Percentiles rank a stretch among this genome's conserved stretches.
phyloP scores from a whole-genome alignment of 2,329 filamentous ascomycete species.

The Plectosphaerella plurivora region DNA sequence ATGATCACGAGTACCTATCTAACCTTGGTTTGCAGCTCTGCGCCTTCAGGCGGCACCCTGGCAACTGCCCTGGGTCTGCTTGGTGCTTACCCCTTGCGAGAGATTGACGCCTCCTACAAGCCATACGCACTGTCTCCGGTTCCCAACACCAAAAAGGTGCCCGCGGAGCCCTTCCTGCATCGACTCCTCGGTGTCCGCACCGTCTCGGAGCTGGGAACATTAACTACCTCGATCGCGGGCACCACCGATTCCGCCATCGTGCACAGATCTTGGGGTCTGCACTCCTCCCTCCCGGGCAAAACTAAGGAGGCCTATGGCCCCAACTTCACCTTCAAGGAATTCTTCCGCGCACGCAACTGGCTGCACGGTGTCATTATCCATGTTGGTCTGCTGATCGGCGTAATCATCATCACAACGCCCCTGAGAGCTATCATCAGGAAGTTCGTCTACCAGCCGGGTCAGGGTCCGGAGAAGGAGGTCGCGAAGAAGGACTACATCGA shows the following conservation, averaged over 20 bases:
- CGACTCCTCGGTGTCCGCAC: conserved; percentile 44
- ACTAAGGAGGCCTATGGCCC: conserved; percentile 50
- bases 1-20: not conserved
- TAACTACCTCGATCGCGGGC: conserved; percentile 48
- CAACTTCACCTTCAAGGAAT: conserved; percentile 56
- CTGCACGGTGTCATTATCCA: conserved; percentile 46
- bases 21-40: conserved; percentile 24
- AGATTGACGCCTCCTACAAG: conserved; percentile 38
- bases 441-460: conserved; percentile 47
- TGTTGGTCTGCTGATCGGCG: conserved; percentile 37
- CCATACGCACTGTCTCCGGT: conserved; percentile 58
- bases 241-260: conserved; percentile 50
- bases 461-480: conserved; percentile 48
- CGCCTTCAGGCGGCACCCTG: conserved; percentile 63
- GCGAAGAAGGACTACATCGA: conserved; percentile 56
- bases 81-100: conserved; percentile 44
- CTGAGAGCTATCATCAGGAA: conserved; percentile 38
- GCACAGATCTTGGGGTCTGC: conserved; percentile 59
- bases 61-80: conserved; percentile 59
- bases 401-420: conserved; percentile 39
- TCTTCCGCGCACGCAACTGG: conserved; percentile 44
- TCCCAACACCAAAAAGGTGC: conserved; percentile 31
- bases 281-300: conserved; percentile 34
- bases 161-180: conserved; percentile 31
- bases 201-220: conserved; percentile 48